A percentile compares a stretch with the other conserved stretches of the same genome.
phyloP scores from a whole-genome alignment of 345 rosid species.

The Erucastrum elatum region DNA sequence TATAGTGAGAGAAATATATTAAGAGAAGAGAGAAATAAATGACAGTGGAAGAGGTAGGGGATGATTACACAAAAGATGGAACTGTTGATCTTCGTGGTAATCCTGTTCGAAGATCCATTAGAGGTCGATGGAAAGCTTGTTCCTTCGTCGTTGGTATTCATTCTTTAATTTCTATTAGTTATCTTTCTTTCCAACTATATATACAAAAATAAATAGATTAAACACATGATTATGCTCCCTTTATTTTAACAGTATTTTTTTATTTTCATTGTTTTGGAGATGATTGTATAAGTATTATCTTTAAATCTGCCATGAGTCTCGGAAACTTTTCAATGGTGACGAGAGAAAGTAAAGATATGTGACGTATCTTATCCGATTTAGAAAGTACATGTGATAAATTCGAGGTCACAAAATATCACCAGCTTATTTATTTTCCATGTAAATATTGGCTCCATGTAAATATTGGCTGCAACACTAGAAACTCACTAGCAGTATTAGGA shows the following conservation, averaged over 20 bases:
- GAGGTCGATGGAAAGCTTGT: constrained; percentile 94
- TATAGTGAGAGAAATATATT: not conserved
- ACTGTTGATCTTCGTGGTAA: constrained; percentile 73
- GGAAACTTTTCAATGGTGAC: constrained; percentile 30
- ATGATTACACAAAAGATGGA: constrained; percentile 85
- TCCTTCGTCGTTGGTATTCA: constrained; percentile 74
- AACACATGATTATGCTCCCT: not conserved
- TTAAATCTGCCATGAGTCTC: constrained; percentile 13
- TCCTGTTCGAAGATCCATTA: constrained; percentile 50
- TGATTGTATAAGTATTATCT: not conserved
- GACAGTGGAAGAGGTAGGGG: constrained; percentile 49
- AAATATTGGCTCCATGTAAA: not conserved
- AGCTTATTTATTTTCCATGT: not conserved
- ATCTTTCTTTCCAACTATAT: not conserved
- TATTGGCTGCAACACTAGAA: not conserved
- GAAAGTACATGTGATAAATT: not conserved
- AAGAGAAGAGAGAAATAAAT: not conserved
- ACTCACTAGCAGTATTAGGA: not conserved
- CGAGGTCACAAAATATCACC: not conserved
- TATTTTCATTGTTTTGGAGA: not conserved
- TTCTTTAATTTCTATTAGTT: not conserved
- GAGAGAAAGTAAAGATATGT: not conserved
- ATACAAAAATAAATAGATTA: not conserved
- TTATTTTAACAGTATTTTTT: not conserved
- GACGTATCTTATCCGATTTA: constrained; percentile 31